Conservation (phyloP, 495 filamentous ascomycete species). For the Neurospora discreta region DNA sequence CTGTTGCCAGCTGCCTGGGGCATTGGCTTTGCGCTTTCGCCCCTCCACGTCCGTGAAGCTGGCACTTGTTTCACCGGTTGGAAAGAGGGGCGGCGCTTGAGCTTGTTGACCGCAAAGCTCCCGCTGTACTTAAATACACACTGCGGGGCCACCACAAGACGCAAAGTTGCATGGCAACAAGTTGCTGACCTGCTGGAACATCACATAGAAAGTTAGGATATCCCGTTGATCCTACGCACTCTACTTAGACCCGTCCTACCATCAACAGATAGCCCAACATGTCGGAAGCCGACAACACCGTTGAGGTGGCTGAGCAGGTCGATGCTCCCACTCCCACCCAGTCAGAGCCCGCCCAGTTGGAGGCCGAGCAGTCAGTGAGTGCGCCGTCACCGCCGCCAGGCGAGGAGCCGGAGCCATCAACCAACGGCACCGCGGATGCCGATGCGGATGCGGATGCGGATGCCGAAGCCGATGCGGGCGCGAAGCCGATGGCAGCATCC, state of each 20-base stretch:
- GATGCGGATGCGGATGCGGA: not conserved
- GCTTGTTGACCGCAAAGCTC: not conserved
- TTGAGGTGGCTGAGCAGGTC: conserved; percentile 29
- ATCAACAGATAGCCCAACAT: conserved; percentile 19
- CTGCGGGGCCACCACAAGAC: not conserved
- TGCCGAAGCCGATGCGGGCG: not conserved
- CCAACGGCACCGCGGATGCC: conserved; percentile 6
- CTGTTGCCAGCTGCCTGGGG: not conserved
- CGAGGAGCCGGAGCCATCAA: not conserved
- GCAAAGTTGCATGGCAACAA: not conserved
- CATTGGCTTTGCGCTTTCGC: not conserved
- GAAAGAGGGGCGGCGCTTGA: not conserved
- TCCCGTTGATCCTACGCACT: not conserved
- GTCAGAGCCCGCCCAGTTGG: conserved; percentile 13
- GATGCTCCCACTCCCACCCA: conserved; percentile 18
- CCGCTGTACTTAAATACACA: not conserved
- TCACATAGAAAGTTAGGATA: not conserved
- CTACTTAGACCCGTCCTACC: not conserved
- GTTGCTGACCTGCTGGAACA: not conserved
- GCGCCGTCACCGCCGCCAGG: not conserved
- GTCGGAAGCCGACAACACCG: conserved; percentile 31
- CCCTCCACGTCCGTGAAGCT: not conserved
- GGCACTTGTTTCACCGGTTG: not conserved
- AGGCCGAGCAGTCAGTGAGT: conserved; percentile 6
- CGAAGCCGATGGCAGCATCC: not conserved